Evolutionary conservation across 2,329 filamentous ascomycete genomes (phyloP).

Genomic region (Verticillium dahliae): DNA sequence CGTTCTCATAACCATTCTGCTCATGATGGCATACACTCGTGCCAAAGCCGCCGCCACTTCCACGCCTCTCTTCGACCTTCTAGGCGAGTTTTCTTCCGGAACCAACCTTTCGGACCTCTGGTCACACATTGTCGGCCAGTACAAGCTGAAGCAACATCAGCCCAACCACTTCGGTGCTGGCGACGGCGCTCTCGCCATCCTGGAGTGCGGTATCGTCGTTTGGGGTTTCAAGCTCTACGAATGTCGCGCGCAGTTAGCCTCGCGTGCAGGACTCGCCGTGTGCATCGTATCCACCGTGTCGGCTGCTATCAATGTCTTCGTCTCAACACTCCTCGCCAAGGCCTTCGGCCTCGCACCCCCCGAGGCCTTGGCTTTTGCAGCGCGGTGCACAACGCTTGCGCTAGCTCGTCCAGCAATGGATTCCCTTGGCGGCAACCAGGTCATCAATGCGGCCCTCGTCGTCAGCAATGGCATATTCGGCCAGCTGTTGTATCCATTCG

Average conservation of each 20-base stretch:
- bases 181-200: slow-evolving; percentile 39
- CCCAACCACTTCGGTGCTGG: slow-evolving; percentile 34
- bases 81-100: slow-evolving; percentile 25
- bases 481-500: slow-evolving; percentile 30
- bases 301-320: slow-evolving; percentile 34
- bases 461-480: slow-evolving; percentile 44
- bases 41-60: slow-evolving; percentile 26
- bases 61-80: slow-evolving; percentile 20
- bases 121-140: slow-evolving; percentile 14
- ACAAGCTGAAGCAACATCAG: slow-evolving; percentile 7
- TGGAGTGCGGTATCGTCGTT: slow-evolving; percentile 43
- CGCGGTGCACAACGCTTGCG: slow-evolving; percentile 43
- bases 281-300: slow-evolving; percentile 26
- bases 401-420: slow-evolving; percentile 40
- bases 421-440: slow-evolving; percentile 35
- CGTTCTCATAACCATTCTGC: slow-evolving; percentile 38
- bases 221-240: slow-evolving; percentile 50
- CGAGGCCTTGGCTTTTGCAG: slow-evolving; percentile 38
- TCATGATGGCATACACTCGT: slow-evolving; percentile 35
- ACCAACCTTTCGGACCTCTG: slow-evolving; percentile 27
- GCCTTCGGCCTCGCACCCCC: slow-evolving; percentile 26
- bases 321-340: slow-evolving; percentile 30
- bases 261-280: slow-evolving; percentile 31
- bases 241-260: slow-evolving; percentile 38
- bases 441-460: slow-evolving; percentile 42